Base-by-base conservation (phyloP, 2,329 filamentous ascomycete species). In the Mollisia scopiformis region DNA sequence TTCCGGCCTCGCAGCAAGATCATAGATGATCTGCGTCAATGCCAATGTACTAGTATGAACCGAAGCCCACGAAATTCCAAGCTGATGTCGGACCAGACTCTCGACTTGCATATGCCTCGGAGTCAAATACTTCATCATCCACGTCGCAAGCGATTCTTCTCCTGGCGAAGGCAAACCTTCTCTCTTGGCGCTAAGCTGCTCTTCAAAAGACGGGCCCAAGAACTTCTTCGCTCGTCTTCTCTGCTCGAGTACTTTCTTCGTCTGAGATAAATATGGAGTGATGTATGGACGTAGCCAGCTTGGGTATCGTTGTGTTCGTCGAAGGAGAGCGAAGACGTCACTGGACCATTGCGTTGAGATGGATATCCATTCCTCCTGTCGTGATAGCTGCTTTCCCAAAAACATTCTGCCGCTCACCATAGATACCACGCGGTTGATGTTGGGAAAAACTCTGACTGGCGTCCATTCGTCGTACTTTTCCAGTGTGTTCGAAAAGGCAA, bases 21-120 rank as follows among this genome's bases (percentile, higher is more conserved):
- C 79, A 67, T 82, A 84, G 53, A 87, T 77, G 67, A 80, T 59
- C 77, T 84, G 72, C 2, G 80, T 81, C 0, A 78, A 66, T 0
- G 78, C 74, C 31, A 79, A 63, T 0, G 79, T 78, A 0, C 80
- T 83, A 0, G 80, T 82, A 61, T 83, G 80, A 37, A 84, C 82
- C 2, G 81, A 78, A 0, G 80, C 80, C 51, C 82, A 80, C 46
- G 73, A 77, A 6, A 83, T 62, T 14, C 28, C 10, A 14, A 49
- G 35, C 6, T 39, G 39, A 19, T 55, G 16, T 23, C 27, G 8
- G 6, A 43, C 19, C 49, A 55, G 27, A 43, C 53, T 55, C 35
- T 55, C 53, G 28, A 55, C 53, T 31, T 43, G 39, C 53, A 55
- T 55, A 21, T 46, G 53, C 25, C 53, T 46, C 11, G 53, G 35